These are phyloP conservation scores for Tolypocladium ovalisporum DNA, from an alignment of 2,329 filamentous ascomycete genomes.

Conservation along the genomic window DNA sequence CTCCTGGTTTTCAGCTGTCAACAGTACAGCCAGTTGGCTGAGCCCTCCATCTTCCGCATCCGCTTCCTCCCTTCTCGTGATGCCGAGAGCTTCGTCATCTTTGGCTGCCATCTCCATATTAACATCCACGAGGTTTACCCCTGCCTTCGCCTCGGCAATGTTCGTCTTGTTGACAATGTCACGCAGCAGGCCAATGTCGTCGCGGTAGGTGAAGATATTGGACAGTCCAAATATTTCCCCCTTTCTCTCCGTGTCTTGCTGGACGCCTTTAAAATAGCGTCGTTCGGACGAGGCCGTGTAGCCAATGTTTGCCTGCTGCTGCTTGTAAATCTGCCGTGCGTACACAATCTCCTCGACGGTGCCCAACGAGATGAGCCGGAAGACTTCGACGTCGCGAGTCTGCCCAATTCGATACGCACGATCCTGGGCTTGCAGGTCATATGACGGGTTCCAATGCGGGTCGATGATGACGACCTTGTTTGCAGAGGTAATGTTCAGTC, in stretches of 20 bases:
- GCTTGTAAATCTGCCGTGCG: constrained; percentile 95
- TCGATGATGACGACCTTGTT: constrained; percentile 98
- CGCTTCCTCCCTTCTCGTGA: constrained; percentile 35
- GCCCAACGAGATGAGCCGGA: constrained; percentile 78
- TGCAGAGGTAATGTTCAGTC: constrained; percentile 90
- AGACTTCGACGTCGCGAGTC: constrained; percentile 85
- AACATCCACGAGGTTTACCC: constrained; percentile 68
- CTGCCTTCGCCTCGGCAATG: constrained; percentile 81
- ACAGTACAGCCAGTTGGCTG: constrained; percentile 54
- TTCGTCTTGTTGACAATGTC: constrained; percentile 99
- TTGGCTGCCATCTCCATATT: constrained; percentile 53
- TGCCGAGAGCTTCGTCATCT: constrained; percentile 34
- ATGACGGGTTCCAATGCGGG: constrained; percentile 94
- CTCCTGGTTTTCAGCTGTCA: constrained; percentile 36
- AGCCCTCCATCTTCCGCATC: constrained; percentile 56
- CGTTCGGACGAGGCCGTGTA: constrained; percentile 89
- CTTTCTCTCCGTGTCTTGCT: constrained; percentile 69
- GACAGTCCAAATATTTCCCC: constrained; percentile 88
- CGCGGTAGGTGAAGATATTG: constrained; percentile 78
- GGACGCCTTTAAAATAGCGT: constrained; percentile 90
- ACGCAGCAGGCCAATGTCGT: constrained; percentile 69
- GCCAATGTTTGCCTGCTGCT: constrained; percentile 95
- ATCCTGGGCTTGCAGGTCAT: constrained; percentile 92
- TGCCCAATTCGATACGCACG: constrained; percentile 94
- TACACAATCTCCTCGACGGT: constrained; percentile 98